phyloP scores from a whole-genome alignment of 768 basidiomycete species.

The Amanita pseudoporphyria region DNA sequence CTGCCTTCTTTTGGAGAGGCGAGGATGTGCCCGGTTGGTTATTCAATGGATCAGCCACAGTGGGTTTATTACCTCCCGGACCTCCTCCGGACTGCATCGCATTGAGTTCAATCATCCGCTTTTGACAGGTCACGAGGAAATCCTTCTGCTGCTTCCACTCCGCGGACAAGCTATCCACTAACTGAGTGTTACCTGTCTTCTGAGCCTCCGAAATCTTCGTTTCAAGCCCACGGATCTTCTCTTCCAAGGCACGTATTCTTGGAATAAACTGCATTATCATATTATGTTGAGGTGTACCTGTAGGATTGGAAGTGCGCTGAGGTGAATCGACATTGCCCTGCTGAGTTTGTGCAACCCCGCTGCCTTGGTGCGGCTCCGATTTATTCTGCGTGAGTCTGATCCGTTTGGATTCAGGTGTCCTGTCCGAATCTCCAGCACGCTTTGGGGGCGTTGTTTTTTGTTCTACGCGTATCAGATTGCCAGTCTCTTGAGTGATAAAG shows the following conservation, averaged over 20 bases:
- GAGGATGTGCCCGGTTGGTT: background rate
- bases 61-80: background rate
- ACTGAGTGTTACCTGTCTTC: constrained; percentile 12
- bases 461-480: background rate
- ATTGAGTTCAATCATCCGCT: background rate
- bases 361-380: constrained; percentile 10
- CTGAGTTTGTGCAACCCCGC: constrained; percentile 14
- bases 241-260: constrained; percentile 10
- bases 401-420: constrained; percentile 39
- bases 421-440: constrained; percentile 32
- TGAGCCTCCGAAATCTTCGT: constrained; percentile 10
- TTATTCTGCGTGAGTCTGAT: constrained; percentile 21
- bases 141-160: constrained; percentile 12
- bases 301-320: constrained; percentile 13
- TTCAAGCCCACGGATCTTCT: constrained; percentile 11
- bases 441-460: constrained; percentile 23
- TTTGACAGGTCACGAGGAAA: constrained; percentile 6
- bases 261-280: constrained; percentile 7
- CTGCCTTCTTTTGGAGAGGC: background rate
- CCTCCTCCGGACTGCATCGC: background rate
- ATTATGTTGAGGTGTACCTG: constrained; percentile 12
- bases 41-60: background rate
- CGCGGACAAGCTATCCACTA: constrained; percentile 8
- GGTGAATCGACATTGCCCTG: constrained; percentile 11
- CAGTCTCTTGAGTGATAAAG: background rate